These are phyloP conservation scores for Leishmania tropica DNA, from an alignment of 208 protist genomes.

Conservation along the genomic window DNA sequence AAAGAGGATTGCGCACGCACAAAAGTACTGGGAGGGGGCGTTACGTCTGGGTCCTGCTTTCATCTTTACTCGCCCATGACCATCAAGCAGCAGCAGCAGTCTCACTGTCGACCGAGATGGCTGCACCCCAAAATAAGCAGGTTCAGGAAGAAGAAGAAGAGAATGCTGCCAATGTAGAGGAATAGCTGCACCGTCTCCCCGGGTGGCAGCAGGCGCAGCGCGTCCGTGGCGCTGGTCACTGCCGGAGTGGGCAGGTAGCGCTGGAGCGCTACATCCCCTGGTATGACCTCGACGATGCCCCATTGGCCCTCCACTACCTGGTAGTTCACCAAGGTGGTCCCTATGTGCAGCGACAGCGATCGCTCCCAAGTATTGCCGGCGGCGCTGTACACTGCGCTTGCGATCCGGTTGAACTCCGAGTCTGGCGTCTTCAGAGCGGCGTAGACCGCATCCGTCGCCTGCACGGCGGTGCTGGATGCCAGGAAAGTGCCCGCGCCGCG, in stretches of 20 bases:
- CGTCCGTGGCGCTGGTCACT: constrained; percentile 50
- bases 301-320: constrained; percentile 44
- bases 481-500: constrained; percentile 43
- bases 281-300: constrained; percentile 63
- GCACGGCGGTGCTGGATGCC: constrained; percentile 26
- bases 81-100: neutral
- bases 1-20: neutral
- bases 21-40: neutral
- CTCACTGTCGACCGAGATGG: constrained; percentile 30
- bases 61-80: neutral
- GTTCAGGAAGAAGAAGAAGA: constrained; percentile 54
- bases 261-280: constrained; percentile 40
- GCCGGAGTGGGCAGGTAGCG: constrained; percentile 54
- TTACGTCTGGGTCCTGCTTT: neutral
- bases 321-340: constrained; percentile 47
- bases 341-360: constrained; percentile 39
- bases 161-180: constrained; percentile 52
- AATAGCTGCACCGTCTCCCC: constrained; percentile 50
- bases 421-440: constrained; percentile 39
- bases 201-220: constrained; percentile 48
- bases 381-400: constrained; percentile 30
- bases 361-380: constrained; percentile 30
- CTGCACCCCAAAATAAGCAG: constrained; percentile 61
- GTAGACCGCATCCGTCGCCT: constrained; percentile 29
- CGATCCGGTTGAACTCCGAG: constrained; percentile 39